A percentile compares a stretch with the other conserved stretches of the same genome.
Evolutionary conservation across 2,329 filamentous ascomycete species (phyloP).

Genomic region (Talaromyces islandicus): DNA sequence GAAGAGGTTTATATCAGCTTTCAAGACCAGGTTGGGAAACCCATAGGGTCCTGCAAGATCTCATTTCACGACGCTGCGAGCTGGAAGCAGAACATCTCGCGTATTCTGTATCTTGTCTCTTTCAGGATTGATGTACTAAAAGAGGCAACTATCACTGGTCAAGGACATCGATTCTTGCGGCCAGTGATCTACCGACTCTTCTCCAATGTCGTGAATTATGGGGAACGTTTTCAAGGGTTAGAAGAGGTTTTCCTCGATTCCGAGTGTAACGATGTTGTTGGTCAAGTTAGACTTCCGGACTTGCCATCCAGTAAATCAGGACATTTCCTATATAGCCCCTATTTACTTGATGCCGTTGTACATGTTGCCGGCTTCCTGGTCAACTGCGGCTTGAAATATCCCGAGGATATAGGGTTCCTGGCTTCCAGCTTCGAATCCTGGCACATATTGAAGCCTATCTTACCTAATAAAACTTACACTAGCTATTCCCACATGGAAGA

Average conservation of each 20-base stretch:
- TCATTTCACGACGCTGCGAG: neutral
- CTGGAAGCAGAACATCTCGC: constrained; percentile 38
- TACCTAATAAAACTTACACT: constrained; percentile 13
- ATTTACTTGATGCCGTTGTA: constrained; percentile 14
- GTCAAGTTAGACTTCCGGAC: constrained; percentile 12
- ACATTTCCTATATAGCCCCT: constrained; percentile 15
- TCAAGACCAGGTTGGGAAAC: too few species aligned
- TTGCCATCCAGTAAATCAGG: neutral
- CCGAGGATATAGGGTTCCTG: neutral
- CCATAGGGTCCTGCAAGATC: neutral
- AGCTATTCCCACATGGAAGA: constrained; percentile 29
- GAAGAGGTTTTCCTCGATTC: constrained; percentile 18
- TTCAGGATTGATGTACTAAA: neutral
- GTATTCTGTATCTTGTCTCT: neutral
- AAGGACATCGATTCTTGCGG: constrained; percentile 9
- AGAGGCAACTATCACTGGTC: neutral
- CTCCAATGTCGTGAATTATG: constrained; percentile 18
- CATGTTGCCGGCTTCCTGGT: constrained; percentile 22
- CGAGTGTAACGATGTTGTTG: constrained; percentile 15
- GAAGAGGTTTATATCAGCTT: neutral
- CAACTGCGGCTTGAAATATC: constrained; percentile 14
- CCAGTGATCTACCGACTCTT: constrained; percentile 22
- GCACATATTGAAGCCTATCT: constrained; percentile 19
- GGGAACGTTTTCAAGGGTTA: constrained; percentile 16
- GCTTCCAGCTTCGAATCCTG: constrained; percentile 23